Conservation (phyloP, 805 yeast genomes). For the Metschnikowia lunata region DNA sequence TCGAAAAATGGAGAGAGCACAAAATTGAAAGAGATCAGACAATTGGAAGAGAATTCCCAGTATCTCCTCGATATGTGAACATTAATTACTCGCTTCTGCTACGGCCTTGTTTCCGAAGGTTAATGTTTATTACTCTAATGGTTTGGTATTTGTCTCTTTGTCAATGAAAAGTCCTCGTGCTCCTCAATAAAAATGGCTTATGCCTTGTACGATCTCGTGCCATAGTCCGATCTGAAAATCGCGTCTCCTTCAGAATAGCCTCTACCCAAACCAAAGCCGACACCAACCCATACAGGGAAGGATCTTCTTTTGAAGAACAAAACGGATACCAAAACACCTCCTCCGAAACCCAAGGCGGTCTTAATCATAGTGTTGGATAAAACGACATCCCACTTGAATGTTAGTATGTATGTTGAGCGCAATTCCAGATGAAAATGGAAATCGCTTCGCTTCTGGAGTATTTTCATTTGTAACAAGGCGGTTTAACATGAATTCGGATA, state of each 20-base stretch:
- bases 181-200: conserved; percentile 21
- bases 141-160: neutral
- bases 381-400: conserved; percentile 80
- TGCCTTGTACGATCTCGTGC: conserved; percentile 70
- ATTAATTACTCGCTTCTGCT: too few relatives aligned
- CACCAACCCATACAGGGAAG: conserved; percentile 96
- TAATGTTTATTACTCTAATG: conserved; percentile 6
- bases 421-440: too few relatives aligned
- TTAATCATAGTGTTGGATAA: conserved; percentile 91
- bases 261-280: conserved; percentile 97
- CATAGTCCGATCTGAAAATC: conserved; percentile 79
- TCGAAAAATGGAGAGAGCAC: too few relatives aligned
- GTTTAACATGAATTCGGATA: too few relatives aligned
- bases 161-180: neutral
- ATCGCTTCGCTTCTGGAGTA: too few relatives aligned
- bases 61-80: too few relatives aligned
- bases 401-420: conserved; percentile 10
- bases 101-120: neutral
- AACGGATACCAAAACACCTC: conserved; percentile 90
- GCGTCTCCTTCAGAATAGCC: conserved; percentile 99
- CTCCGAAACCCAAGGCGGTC: conserved; percentile 94
- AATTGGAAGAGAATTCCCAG: too few relatives aligned
- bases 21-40: too few relatives aligned
- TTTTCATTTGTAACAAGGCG: too few relatives aligned
- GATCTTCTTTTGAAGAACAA: conserved; percentile 88